Percentiles rank a stretch among this genome's conserved stretches.
Conservation (phyloP, 2,329 filamentous ascomycete genomes). For the Cytospora leucostoma region DNA sequence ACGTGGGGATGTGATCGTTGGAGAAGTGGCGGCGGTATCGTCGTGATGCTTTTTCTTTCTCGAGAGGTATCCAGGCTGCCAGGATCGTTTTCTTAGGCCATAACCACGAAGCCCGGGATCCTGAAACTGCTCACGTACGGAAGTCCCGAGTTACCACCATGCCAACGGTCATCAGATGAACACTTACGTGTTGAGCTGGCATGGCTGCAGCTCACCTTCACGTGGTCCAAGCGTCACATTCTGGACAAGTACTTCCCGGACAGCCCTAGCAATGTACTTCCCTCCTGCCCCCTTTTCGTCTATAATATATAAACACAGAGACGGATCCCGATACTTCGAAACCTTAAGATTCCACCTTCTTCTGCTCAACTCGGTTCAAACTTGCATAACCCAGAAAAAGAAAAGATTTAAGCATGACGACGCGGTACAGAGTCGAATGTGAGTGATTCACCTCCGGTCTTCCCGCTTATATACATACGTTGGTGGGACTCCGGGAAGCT, state of each 20-base stretch:
- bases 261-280: not conserved
- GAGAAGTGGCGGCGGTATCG: no score
- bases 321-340: not conserved
- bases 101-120: no score
- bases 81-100: no score
- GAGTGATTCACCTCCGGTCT: constrained; percentile 36
- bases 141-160: no score
- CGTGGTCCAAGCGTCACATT: constrained; percentile 23
- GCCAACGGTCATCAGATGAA: no score
- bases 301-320: not conserved
- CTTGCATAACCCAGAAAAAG: not conserved
- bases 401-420: constrained; percentile 51
- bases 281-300: not conserved
- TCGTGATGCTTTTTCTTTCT: no score
- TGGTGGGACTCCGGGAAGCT: not conserved
- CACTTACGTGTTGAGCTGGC: no score
- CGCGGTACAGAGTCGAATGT: constrained; percentile 74
- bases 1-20: not conserved
- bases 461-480: not conserved
- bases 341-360: not conserved
- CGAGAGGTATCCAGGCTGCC: no score
- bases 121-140: no score
- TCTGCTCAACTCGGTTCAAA: constrained; percentile 1
- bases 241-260: not conserved
- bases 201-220: not conserved